phyloP scores from a whole-genome alignment of 2,329 filamentous ascomycete genomes.

The Penicillium psychrosexuale region DNA sequence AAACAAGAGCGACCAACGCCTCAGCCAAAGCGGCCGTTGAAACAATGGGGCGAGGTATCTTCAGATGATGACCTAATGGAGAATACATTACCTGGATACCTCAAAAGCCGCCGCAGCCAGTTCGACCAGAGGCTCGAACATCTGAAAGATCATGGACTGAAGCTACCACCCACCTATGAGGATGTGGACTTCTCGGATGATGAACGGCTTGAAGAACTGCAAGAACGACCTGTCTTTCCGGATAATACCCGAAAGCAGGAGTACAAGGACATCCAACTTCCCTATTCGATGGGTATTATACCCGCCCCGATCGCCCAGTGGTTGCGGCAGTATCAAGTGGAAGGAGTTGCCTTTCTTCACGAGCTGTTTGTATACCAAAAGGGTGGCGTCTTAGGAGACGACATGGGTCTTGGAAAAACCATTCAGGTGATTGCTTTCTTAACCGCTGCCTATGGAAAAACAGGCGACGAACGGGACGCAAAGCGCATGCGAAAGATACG shows the following conservation, averaged over 20 bases:
- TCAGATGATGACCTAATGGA: conserved; percentile 57
- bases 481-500: conserved; percentile 88
- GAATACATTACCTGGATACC: conserved; percentile 66
- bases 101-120: conserved; percentile 62
- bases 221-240: conserved; percentile 68
- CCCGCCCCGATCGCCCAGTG: conserved; percentile 89
- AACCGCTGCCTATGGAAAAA: conserved; percentile 89
- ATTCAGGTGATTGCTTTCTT: conserved; percentile 94
- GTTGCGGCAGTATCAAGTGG: conserved; percentile 84
- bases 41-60: conserved; percentile 46
- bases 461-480: conserved; percentile 76
- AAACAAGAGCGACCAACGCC: conserved; percentile 27
- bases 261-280: conserved; percentile 72
- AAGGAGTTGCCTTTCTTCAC: conserved; percentile 81
- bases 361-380: conserved; percentile 86
- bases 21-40: conserved; percentile 32
- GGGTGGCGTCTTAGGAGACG: conserved; percentile 87
- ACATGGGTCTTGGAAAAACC: conserved; percentile 97
- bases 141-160: conserved; percentile 66
- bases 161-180: conserved; percentile 72
- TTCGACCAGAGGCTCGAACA: conserved; percentile 63
- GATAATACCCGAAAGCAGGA: conserved; percentile 60
- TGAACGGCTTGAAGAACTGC: conserved; percentile 58
- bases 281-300: conserved; percentile 73
- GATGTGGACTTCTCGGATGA: conserved; percentile 74